Base-by-base conservation (phyloP, 2,329 filamentous ascomycete species). In the Claviceps pusilla region DNA sequence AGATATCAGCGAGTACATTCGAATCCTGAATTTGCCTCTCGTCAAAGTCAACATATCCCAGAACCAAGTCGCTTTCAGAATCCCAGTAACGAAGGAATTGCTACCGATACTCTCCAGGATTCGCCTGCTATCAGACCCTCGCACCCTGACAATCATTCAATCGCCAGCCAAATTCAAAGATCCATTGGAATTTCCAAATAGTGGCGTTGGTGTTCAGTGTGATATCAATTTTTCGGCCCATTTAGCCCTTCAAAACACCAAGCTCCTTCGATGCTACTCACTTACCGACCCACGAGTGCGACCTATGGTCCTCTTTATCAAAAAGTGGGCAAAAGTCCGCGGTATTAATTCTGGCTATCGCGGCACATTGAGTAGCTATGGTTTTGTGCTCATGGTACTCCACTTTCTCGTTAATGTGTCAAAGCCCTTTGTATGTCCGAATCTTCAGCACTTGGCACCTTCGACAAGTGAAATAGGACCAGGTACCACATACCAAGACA, bases 181-280 rank as follows among this genome's bases (percentile, higher is more conserved):
- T 61, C 73, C 73, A 29, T 77, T 94, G 2, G 88, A 93, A 65
- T 91, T 91, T 55, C 86, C 87, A 6, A 87, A 87, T 63, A 73
- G 74, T 9, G 84, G 83, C 4, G 79, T 85, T 33, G 89, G 89
- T n/a, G 86, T 91, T 14, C 87, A 90, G 65, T 93, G 87, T 65
- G 89, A 95, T 64, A 88, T 96, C 73, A 95, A 95, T 67, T 95
- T 95, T 65, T 86, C 86, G 1, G 89, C 89, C 19, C 82, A 87
- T 48, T 78, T 95, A 3, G 89, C 84, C 1, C 74, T 95, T 3
- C 85, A 93, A 59, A 95, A 95, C 66, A 94, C 89, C 0, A 72
- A 80, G 39, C 79, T 96, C 43, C 77, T 96, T 35, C 82, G 86
- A 43, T 91, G 87, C 66, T 96, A 96, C 69, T 84, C 86, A 2